Evolutionary conservation across 805 yeast genomes (phyloP).

Genomic region (Teunomyces panamensis): DNA sequence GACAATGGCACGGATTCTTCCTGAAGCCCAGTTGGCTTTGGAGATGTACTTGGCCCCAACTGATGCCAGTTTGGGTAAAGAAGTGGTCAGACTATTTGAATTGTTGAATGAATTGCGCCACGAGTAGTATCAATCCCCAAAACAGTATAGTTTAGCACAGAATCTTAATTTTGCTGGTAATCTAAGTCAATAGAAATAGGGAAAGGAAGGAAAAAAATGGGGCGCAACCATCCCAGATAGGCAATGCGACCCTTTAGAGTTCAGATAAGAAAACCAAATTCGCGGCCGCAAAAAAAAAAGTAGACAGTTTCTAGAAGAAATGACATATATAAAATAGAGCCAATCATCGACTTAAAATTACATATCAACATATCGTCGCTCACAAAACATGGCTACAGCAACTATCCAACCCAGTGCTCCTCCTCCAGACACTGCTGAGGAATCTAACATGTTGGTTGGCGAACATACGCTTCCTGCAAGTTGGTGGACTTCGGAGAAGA

Average conservation of each 20-base stretch:
- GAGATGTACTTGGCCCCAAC: constrained; percentile 35
- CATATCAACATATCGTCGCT: background rate
- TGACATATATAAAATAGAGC: background rate
- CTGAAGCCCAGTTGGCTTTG: constrained; percentile 33
- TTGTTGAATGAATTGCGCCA: constrained; percentile 16
- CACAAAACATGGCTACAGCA: constrained; percentile 16
- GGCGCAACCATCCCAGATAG: background rate
- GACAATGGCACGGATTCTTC: constrained; percentile 25
- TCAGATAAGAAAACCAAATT: background rate
- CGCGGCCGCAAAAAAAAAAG: background rate
- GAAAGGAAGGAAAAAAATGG: background rate
- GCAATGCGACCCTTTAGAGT: background rate
- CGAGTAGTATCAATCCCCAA: background rate
- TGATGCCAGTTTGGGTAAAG: constrained; percentile 35
- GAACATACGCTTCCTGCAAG: constrained; percentile 58
- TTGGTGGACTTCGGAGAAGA: constrained; percentile 62
- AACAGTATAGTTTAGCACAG: background rate
- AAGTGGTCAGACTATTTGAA: constrained; percentile 33
- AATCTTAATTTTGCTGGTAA: background rate
- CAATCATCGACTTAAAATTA: background rate
- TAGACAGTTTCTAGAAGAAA: too few species aligned
- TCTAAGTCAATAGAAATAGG: background rate
- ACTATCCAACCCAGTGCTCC: constrained; percentile 21
- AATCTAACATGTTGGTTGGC: constrained; percentile 20
- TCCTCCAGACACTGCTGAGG: constrained; percentile 13